Conservation (phyloP, 352 stramenopile genomes). For the Halophytophthora polymorphica region DNA sequence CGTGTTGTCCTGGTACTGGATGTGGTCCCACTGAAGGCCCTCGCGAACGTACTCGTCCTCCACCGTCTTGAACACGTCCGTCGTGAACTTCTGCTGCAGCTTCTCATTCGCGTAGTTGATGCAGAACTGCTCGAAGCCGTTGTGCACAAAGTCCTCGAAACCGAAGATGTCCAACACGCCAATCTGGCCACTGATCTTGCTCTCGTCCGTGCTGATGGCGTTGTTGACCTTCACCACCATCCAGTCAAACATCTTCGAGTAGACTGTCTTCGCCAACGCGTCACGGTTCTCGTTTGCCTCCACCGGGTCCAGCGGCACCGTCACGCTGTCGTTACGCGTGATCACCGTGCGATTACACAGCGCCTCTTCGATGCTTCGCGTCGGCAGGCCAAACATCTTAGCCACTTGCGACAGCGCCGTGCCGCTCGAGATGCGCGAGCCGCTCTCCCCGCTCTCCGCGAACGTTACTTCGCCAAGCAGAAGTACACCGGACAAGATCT, state of each 20-base stretch:
- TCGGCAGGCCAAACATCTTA: constrained; percentile 88
- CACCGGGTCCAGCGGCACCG: constrained; percentile 78
- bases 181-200: constrained; percentile 76
- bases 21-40: constrained; percentile 97
- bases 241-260: constrained; percentile 98
- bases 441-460: constrained; percentile 57
- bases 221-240: constrained; percentile 92
- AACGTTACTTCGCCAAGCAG: constrained; percentile 97
- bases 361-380: constrained; percentile 85
- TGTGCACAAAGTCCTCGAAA: constrained; percentile 97
- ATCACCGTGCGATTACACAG: constrained; percentile 93
- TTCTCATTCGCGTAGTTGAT: constrained; percentile 94
- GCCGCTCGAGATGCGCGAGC: constrained; percentile 67
- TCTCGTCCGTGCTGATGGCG: constrained; percentile 82
- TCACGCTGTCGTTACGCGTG: constrained; percentile 81
- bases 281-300: constrained; percentile 94
- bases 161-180: constrained; percentile 99
- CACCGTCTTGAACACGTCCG: constrained; percentile 96
- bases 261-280: constrained; percentile 96
- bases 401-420: constrained; percentile 72
- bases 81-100: constrained; percentile 92
- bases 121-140: constrained; percentile 92
- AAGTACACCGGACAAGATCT: constrained; percentile 89
- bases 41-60: constrained; percentile 98
- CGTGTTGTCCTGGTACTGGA: constrained; percentile 98